phyloP scores from a whole-genome alignment of 805 yeast species.

The Candida ipomoeae region DNA sequence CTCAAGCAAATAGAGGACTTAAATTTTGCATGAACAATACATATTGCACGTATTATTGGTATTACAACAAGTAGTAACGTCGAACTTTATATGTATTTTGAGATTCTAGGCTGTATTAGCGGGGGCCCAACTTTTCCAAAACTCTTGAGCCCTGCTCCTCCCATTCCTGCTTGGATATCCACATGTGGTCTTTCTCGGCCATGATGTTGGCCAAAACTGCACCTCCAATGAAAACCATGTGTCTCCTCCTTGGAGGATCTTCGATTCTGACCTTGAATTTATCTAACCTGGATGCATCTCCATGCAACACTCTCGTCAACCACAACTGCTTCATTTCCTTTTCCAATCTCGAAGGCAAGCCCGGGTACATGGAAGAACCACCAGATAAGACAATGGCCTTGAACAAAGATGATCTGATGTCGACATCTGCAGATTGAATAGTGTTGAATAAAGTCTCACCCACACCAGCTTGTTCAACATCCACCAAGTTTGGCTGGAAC shows the following conservation, averaged over 20 bases:
- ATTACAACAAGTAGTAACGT: background rate
- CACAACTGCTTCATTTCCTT: conserved; percentile 95
- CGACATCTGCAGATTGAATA: conserved; percentile 92
- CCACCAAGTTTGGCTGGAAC: conserved; percentile 93
- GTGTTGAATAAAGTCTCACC: conserved; percentile 92
- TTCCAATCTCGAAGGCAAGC: conserved; percentile 91
- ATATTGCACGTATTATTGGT: background rate
- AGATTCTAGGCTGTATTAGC: conserved; percentile 38
- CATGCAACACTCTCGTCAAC: conserved; percentile 82
- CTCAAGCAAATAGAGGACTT: conserved; percentile 48
- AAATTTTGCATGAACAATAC: conserved; percentile 24
- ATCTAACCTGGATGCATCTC: conserved; percentile 79
- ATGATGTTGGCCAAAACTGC: conserved; percentile 96
- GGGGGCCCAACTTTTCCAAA: conserved; percentile 85
- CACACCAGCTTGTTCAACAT: conserved; percentile 94
- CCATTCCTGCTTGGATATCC: conserved; percentile 96
- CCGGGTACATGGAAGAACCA: conserved; percentile 98
- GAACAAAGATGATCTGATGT: conserved; percentile 80
- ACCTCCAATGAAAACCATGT: conserved; percentile 98
- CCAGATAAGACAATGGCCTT: conserved; percentile 94
- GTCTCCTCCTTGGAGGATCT: conserved; percentile 98
- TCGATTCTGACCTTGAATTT: conserved; percentile 95
- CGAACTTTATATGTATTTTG: background rate
- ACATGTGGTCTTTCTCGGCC: conserved; percentile 98
- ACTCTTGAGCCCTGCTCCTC: conserved; percentile 91